Evolutionary conservation across 495 filamentous ascomycete genomes (phyloP).

Genomic region (Aspergillus egyptiacus): DNA sequence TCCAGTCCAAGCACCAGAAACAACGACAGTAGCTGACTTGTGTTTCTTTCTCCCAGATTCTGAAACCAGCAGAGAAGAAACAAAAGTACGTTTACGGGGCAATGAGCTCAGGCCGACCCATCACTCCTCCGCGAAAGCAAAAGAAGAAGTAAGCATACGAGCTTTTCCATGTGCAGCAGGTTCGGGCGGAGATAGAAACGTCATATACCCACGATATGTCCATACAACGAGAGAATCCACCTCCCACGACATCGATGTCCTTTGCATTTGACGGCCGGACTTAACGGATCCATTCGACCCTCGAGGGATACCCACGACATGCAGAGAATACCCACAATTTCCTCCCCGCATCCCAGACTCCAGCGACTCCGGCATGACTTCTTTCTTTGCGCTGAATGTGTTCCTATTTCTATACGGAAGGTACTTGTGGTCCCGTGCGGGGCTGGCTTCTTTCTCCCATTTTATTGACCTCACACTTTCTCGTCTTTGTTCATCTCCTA

Average conservation of each 20-base stretch:
- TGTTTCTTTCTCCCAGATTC: constrained; percentile 55
- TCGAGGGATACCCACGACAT: constrained; percentile 16
- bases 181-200: constrained; percentile 83
- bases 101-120: constrained; percentile 77
- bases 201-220: constrained; percentile 19
- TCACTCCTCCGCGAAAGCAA: constrained; percentile 88
- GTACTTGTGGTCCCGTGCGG: constrained; percentile 18
- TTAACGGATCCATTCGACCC: constrained; percentile 14
- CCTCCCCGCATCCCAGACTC: constrained; percentile 17
- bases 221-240: constrained; percentile 19
- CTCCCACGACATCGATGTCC: constrained; percentile 23
- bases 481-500: constrained; percentile 12
- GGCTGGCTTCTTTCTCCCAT: constrained; percentile 20
- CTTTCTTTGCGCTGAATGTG: constrained; percentile 20
- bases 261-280: constrained; percentile 22
- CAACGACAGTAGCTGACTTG: background rate
- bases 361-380: constrained; percentile 20
- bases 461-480: constrained; percentile 16
- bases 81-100: constrained; percentile 98
- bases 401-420: constrained; percentile 21
- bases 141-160: constrained; percentile 85
- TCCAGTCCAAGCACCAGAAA: background rate
- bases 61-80: constrained; percentile 99
- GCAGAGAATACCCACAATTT: constrained; percentile 19
- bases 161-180: constrained; percentile 81